Evolutionary conservation across 2,329 filamentous ascomycete species (phyloP).

Genomic region (Arthroderma uncinatum): DNA sequence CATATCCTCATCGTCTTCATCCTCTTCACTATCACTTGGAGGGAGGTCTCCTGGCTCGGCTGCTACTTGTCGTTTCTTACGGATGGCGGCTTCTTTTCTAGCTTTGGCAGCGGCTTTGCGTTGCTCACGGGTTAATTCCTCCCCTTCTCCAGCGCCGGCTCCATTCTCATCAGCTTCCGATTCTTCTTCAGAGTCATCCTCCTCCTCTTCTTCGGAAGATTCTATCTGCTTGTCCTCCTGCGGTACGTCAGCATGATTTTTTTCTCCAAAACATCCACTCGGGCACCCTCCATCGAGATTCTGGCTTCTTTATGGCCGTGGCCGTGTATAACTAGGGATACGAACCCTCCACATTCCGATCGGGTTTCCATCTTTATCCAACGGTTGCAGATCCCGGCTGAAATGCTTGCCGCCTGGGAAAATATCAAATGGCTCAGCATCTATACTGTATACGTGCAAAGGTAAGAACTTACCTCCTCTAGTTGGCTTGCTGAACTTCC

Average conservation of each 20-base stretch:
- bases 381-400: conserved; percentile 76
- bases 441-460: background rate
- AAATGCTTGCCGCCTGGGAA: conserved; percentile 80
- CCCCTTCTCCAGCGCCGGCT: conserved; percentile 38
- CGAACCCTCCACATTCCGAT: conserved; percentile 71
- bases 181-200: conserved; percentile 42
- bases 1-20: conserved; percentile 31
- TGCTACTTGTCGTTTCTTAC: conserved; percentile 56
- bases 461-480: conserved; percentile 59
- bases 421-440: background rate
- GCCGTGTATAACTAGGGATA: background rate
- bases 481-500: conserved; percentile 90
- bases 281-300: background rate
- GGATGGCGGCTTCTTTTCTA: conserved; percentile 79
- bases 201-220: conserved; percentile 43
- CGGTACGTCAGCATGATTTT: conserved; percentile 10
- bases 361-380: conserved; percentile 81
- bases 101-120: conserved; percentile 80
- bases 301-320: background rate
- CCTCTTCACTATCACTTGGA: conserved; percentile 50
- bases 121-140: conserved; percentile 67
- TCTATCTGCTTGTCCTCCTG: conserved; percentile 28
- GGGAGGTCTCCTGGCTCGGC: conserved; percentile 81
- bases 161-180: conserved; percentile 39
- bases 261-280: no score